Evolutionary conservation across 1,284 basidiomycete genomes (phyloP).

Genomic region (Trametes polyzona): DNA sequence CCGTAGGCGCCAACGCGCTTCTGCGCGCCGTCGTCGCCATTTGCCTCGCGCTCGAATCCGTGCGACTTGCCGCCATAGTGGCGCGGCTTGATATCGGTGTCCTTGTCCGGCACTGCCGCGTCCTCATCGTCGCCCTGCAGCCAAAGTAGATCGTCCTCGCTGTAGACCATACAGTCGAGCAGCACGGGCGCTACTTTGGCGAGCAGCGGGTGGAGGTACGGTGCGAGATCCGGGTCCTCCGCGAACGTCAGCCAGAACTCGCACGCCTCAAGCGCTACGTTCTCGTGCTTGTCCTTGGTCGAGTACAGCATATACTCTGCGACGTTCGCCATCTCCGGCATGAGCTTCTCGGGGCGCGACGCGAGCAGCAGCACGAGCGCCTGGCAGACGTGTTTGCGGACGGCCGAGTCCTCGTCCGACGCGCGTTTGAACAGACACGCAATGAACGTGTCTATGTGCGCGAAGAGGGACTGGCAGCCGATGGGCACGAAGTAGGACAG

Average conservation of each 20-base stretch:
- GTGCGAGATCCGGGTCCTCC: constrained; percentile 87
- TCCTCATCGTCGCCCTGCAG: constrained; percentile 93
- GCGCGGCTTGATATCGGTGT: constrained; percentile 94
- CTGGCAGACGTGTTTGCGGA: constrained; percentile 95
- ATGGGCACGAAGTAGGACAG: constrained; percentile 93
- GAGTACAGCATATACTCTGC: constrained; percentile 99
- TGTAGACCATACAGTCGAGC: constrained; percentile 97
- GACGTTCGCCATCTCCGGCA: constrained; percentile 95
- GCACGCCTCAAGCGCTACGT: constrained; percentile 94
- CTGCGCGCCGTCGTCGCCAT: constrained; percentile 49
- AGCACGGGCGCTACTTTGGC: constrained; percentile 91
- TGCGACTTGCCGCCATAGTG: constrained; percentile 89
- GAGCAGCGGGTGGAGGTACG: constrained; percentile 86
- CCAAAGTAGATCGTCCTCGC: constrained; percentile 95
- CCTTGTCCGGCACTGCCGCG: constrained; percentile 89
- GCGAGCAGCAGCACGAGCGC: constrained; percentile 93
- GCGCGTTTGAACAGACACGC: constrained; percentile 93
- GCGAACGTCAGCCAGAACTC: constrained; percentile 99
- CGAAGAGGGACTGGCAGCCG: constrained; percentile 80
- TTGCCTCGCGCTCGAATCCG: constrained; percentile 76
- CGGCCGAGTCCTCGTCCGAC: constrained; percentile 89
- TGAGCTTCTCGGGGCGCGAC: constrained; percentile 92
- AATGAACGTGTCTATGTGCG: constrained; percentile 93
- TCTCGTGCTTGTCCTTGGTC: constrained; percentile 95
- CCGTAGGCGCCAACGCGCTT: constrained; percentile 70